Percentiles rank a stretch among this genome's conserved stretches.
These are phyloP conservation scores for Solanum corneliomulleri DNA, from an alignment of 257 asterid genomes.

Conservation along the genomic window DNA sequence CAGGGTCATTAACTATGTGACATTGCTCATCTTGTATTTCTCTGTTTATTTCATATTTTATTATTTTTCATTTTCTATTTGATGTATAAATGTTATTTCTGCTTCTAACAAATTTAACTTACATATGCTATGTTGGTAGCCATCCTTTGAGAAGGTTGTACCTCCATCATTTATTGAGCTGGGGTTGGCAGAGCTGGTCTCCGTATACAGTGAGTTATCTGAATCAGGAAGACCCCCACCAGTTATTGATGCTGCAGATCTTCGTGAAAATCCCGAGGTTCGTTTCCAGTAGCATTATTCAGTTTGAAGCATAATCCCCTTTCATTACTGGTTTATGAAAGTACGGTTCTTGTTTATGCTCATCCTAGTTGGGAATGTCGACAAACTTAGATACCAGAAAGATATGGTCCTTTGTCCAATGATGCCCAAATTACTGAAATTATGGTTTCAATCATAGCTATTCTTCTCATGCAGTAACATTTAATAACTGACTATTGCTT, in stretches of 20 bases:
- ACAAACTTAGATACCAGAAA: not conserved
- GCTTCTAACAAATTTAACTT: constrained; percentile 10
- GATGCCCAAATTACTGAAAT: not conserved
- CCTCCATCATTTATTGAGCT: constrained; percentile 57
- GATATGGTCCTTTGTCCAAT: not conserved
- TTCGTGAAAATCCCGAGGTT: constrained; percentile 74
- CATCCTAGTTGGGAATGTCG: not conserved
- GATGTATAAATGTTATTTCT: not conserved
- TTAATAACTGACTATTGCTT: not conserved
- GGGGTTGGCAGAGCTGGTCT: constrained; percentile 48
- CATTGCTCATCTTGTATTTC: not conserved
- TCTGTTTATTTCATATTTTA: not conserved
- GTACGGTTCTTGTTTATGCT: not conserved
- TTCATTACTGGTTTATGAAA: not conserved
- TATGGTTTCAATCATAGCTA: not conserved
- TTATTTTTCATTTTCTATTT: not conserved
- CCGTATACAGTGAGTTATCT: constrained; percentile 49
- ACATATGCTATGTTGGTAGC: constrained; percentile 24
- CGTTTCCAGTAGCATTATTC: not conserved
- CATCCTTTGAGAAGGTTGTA: constrained; percentile 61
- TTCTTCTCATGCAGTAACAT: not conserved
- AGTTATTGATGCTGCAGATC: constrained; percentile 62
- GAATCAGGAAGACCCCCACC: constrained; percentile 58
- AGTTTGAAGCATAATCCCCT: not conserved
- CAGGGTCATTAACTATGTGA: not conserved